Evolutionary conservation across 2,329 filamentous ascomycete genomes (phyloP).

Genomic region (Eurotiales sp.): DNA sequence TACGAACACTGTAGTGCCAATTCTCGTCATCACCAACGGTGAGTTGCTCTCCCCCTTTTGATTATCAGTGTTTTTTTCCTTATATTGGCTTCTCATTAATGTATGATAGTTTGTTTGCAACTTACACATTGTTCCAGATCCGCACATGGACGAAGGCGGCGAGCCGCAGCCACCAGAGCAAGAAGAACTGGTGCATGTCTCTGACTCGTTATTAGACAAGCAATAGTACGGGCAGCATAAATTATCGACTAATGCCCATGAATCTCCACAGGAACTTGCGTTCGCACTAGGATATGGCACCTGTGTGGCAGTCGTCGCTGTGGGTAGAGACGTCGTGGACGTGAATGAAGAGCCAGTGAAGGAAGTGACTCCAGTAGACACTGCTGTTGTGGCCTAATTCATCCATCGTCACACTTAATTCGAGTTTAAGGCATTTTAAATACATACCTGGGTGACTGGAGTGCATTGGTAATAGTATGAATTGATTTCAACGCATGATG

Average conservation of each 20-base stretch:
- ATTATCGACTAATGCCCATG: constrained; percentile 11
- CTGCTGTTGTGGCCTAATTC: neutral
- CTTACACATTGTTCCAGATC: constrained; percentile 12
- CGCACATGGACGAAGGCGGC: constrained; percentile 10
- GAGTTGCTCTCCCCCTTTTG: constrained; percentile 3
- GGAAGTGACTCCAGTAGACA: neutral
- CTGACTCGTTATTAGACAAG: constrained; percentile 12
- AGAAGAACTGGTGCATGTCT: neutral
- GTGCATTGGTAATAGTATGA: constrained; percentile 11
- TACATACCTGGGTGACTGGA: constrained; percentile 1
- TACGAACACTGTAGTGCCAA: constrained; percentile 11
- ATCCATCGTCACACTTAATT: too few species aligned
- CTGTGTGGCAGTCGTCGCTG: constrained; percentile 2
- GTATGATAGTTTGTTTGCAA: neutral
- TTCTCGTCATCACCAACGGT: constrained; percentile 3
- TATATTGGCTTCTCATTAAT: neutral
- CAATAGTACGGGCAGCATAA: constrained; percentile 12
- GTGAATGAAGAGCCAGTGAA: constrained; percentile 4
- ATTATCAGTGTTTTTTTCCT: neutral
- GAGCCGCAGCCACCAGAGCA: constrained; percentile 9
- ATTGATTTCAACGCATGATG: neutral
- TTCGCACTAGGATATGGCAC: constrained; percentile 8
- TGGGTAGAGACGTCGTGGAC: neutral
- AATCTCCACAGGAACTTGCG: constrained; percentile 4
- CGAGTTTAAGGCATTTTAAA: too few species aligned